Conservation (phyloP, 148 eudicot genomes). For the Vaccinium corymbosum region DNA sequence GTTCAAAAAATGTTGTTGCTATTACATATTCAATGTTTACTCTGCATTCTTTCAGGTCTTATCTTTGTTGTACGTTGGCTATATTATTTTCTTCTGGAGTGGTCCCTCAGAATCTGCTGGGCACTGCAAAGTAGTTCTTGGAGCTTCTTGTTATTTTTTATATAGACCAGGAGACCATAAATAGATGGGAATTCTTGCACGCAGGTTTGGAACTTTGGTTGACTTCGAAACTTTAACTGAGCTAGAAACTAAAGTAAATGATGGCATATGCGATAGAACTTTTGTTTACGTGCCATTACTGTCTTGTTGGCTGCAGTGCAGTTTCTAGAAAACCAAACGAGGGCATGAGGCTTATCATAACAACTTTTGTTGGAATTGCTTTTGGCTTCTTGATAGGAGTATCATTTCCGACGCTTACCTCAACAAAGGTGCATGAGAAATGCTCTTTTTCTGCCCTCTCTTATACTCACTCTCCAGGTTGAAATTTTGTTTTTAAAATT, state of each 20-base stretch:
- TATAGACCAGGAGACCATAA: conserved; percentile 3
- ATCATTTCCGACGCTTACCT: conserved; percentile 44
- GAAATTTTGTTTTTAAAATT: neutral
- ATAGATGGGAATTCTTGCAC: conserved; percentile 25
- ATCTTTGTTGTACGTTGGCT: neutral
- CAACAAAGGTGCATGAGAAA: conserved; percentile 49
- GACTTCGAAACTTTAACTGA: neutral
- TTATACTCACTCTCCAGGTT: neutral
- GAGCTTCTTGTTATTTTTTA: conserved; percentile 4
- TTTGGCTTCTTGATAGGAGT: conserved; percentile 71
- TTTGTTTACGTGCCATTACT: neutral
- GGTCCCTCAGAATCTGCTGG: neutral
- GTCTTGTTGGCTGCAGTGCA: conserved; percentile 37
- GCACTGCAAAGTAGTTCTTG: conserved; percentile 2
- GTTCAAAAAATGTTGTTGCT: neutral
- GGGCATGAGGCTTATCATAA: conserved; percentile 42
- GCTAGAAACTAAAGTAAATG: neutral
- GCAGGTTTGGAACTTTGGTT: conserved; percentile 32
- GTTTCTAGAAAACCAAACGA: conserved; percentile 48
- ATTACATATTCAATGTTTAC: neutral
- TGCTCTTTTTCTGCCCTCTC: conserved; percentile 1
- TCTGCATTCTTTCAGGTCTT: conserved; percentile 14
- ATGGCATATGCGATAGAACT: too few species aligned
- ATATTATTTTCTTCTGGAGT: conserved; percentile 4
- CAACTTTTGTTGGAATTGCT: conserved; percentile 49